phyloP scores from a whole-genome alignment of 2,329 filamentous ascomycete genomes.

The Tolypocladium album region DNA sequence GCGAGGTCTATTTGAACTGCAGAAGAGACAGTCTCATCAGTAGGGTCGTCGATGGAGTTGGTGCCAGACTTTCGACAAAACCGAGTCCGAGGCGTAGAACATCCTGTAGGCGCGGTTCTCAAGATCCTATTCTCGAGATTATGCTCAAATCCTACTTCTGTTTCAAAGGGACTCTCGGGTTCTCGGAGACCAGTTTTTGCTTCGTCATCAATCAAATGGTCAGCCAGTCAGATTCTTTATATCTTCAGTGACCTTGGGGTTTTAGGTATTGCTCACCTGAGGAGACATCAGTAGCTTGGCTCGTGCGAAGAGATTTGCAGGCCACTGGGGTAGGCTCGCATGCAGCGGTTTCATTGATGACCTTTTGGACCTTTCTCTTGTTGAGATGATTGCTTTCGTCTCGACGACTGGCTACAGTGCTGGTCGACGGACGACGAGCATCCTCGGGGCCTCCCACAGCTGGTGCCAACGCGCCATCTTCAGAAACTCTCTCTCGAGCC shows the following conservation, averaged over 20 bases:
- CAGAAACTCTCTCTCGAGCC: not conserved
- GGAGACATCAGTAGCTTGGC: constrained; percentile 17
- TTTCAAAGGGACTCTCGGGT: constrained; percentile 15
- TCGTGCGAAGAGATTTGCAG: constrained; percentile 14
- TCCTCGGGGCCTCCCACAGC: not conserved
- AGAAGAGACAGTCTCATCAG: not conserved
- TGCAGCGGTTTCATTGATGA: constrained; percentile 16
- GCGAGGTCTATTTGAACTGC: constrained; percentile 6
- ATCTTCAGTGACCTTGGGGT: not conserved
- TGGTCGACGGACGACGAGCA: constrained; percentile 11
- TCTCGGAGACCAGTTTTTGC: not conserved
- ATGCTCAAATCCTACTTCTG: constrained; percentile 25
- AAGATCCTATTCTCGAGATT: constrained; percentile 28
- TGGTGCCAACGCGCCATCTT: not conserved
- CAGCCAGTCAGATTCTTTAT: not conserved
- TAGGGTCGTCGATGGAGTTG: constrained; percentile 3
- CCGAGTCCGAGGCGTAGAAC: constrained; percentile 25
- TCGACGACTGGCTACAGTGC: constrained; percentile 18
- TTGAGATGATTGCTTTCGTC: constrained; percentile 24
- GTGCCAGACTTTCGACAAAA: constrained; percentile 5
- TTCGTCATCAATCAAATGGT: not conserved
- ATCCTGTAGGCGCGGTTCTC: constrained; percentile 21
- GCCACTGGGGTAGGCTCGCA: constrained; percentile 18
- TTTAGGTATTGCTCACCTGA: constrained; percentile 12
- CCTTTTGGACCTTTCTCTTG: constrained; percentile 22